Conservation (phyloP, 345 rosid genomes). For the Acer campestre region DNA sequence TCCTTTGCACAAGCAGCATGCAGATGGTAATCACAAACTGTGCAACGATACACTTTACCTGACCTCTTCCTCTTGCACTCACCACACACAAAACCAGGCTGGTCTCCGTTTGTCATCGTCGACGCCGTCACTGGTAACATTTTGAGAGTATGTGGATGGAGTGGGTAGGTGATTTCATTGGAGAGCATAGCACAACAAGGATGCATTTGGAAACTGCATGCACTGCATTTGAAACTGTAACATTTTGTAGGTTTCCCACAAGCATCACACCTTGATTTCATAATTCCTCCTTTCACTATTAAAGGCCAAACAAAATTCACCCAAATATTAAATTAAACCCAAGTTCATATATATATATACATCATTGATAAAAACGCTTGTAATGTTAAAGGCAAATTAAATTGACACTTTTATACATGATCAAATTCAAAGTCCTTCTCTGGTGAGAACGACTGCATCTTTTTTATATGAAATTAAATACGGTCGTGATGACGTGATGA, state of each 20-base stretch:
- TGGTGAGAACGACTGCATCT: background rate
- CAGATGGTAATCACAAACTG: slow-evolving; percentile 66
- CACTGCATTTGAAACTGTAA: slow-evolving; percentile 63
- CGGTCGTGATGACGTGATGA: no score
- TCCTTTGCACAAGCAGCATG: slow-evolving; percentile 84
- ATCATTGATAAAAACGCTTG: no score
- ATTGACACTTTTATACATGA: no score
- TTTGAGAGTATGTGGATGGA: slow-evolving; percentile 61
- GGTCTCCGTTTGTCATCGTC: slow-evolving; percentile 15
- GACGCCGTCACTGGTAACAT: slow-evolving; percentile 37
- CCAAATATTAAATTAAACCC: background rate
- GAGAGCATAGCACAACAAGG: slow-evolving; percentile 83
- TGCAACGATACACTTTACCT: slow-evolving; percentile 76
- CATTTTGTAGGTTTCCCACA: slow-evolving; percentile 74
- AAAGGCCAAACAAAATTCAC: background rate
- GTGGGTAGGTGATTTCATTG: slow-evolving; percentile 43
- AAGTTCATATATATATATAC: no score
- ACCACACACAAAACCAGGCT: slow-evolving; percentile 42
- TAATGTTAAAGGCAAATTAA: no score
- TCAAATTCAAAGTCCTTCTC: no score
- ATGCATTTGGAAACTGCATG: slow-evolving; percentile 79
- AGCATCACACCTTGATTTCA: slow-evolving; percentile 67
- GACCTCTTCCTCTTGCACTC: slow-evolving; percentile 66
- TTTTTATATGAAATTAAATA: no score
- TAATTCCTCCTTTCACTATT: slow-evolving; percentile 61